Conservation (phyloP, 306 rosid genomes). For the Trifolium subterraneum region DNA sequence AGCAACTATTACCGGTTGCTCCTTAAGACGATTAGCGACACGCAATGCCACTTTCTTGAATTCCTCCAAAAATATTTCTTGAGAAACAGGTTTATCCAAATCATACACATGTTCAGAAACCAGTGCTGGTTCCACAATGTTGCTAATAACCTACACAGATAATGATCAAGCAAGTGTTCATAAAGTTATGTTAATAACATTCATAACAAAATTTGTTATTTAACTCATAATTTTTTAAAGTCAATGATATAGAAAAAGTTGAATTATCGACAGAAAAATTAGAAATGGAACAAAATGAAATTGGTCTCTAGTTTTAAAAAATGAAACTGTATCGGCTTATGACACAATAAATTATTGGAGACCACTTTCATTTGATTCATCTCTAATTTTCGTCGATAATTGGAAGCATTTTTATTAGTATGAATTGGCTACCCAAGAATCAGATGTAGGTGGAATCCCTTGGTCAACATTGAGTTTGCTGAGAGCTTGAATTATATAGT, state of each 20-base stretch:
- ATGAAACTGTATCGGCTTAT: not conserved
- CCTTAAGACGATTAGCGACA: slow-evolving; percentile 36
- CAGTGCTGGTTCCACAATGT: slow-evolving; percentile 70
- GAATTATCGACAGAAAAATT: not conserved
- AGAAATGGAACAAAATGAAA: not conserved
- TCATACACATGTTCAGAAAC: slow-evolving; percentile 47
- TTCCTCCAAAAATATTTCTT: slow-evolving; percentile 73
- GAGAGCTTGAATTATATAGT: slow-evolving; percentile 66
- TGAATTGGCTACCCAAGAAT: slow-evolving; percentile 69
- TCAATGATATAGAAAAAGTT: not conserved
- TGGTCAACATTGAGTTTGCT: slow-evolving; percentile 80
- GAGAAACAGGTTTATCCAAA: slow-evolving; percentile 60
- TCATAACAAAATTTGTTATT: too few relatives aligned
- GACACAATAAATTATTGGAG: not conserved
- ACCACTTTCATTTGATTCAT: not conserved
- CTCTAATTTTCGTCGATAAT: not conserved
- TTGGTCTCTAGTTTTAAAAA: not conserved
- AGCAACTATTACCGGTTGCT: slow-evolving; percentile 70
- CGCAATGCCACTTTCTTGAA: slow-evolving; percentile 68
- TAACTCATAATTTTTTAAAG: too few relatives aligned
- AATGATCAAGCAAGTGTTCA: not conserved
- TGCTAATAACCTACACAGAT: slow-evolving; percentile 59
- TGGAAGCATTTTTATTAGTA: not conserved
- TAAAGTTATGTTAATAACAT: not conserved
- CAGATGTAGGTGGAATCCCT: slow-evolving; percentile 93